A percentile compares a stretch with the other conserved stretches of the same genome.
Conservation (phyloP, 2,329 filamentous ascomycete genomes). For the Xylariomycetidae sp. region DNA sequence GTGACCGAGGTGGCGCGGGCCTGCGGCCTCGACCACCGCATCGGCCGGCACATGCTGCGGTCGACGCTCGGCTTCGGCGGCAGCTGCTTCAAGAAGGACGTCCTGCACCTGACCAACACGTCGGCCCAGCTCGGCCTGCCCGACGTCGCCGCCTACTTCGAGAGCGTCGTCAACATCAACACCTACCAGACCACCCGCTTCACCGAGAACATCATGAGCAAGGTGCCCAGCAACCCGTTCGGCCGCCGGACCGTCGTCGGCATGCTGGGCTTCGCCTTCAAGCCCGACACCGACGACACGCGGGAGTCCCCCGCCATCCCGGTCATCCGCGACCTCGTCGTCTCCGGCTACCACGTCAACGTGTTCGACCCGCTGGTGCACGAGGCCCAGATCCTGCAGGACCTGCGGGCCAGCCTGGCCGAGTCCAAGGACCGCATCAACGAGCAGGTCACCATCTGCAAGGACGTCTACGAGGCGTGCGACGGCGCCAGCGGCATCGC, state of each 20-base stretch:
- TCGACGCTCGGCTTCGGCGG: conserved; percentile 75
- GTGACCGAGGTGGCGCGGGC: conserved; percentile 67
- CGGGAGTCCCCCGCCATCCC: conserved; percentile 66
- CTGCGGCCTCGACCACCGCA: conserved; percentile 65
- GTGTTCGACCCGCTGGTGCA: conserved; percentile 62
- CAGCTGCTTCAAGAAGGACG: conserved; percentile 78
- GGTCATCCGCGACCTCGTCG: conserved; percentile 60
- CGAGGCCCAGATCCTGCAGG: conserved; percentile 43
- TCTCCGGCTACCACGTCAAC: conserved; percentile 61
- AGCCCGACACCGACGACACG: conserved; percentile 74
- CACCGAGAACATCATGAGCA: conserved; percentile 58
- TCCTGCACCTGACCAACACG: conserved; percentile 68
- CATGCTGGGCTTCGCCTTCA: conserved; percentile 73
- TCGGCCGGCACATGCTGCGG: conserved; percentile 69
- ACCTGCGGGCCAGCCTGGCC: conserved; percentile 32
- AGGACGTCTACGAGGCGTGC: conserved; percentile 46
- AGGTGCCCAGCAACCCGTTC: conserved; percentile 63
- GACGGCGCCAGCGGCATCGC: conserved; percentile 43
- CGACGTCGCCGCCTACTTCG: conserved; percentile 74
- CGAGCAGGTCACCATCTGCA: conserved; percentile 42
- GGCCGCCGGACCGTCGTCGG: conserved; percentile 71
- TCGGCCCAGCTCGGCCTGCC: conserved; percentile 64
- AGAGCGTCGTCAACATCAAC: conserved; percentile 70
- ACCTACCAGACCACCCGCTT: conserved; percentile 70
- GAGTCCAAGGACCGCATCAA: conserved; percentile 32